Conservation (phyloP, 495 filamentous ascomycete species). For the Parathielavia hyrcaniae region DNA sequence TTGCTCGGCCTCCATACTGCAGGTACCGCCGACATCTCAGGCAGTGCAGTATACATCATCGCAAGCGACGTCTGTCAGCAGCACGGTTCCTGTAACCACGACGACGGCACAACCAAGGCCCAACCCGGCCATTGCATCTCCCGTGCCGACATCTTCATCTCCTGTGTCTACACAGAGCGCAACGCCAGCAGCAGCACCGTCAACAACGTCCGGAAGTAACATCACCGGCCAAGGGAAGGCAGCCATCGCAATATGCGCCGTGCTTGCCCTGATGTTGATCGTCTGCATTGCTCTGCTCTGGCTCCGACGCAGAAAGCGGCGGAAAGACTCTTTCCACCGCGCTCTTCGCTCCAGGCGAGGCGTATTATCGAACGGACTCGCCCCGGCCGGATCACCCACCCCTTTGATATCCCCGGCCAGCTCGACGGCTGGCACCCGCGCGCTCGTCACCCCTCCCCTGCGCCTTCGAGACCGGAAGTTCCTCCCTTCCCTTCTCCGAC, state of each 20-base stretch:
- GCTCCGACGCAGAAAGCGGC: slow-evolving; percentile 29
- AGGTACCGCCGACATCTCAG: slow-evolving; percentile 8
- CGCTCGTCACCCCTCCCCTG: slow-evolving; percentile 36
- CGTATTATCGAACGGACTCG: slow-evolving; percentile 10
- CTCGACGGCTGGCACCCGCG: slow-evolving; percentile 25
- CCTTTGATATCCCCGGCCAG: slow-evolving; percentile 36
- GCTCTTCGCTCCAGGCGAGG: slow-evolving; percentile 11
- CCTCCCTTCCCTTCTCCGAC: slow-evolving; percentile 35
- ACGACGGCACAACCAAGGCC: neutral
- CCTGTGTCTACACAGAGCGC: slow-evolving; percentile 9
- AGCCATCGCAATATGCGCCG: slow-evolving; percentile 40
- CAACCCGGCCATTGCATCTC: neutral
- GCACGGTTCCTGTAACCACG: neutral
- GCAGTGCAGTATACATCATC: neutral
- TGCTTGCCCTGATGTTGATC: slow-evolving; percentile 34
- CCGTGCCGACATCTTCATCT: neutral
- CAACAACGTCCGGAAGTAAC: slow-evolving; percentile 19
- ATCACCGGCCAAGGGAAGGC: slow-evolving; percentile 37
- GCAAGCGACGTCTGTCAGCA: neutral
- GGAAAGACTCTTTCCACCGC: slow-evolving; percentile 15
- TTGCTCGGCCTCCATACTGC: slow-evolving; percentile 13
- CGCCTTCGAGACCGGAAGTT: slow-evolving; percentile 41
- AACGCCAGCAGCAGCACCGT: slow-evolving; percentile 8
- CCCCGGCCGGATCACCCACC: slow-evolving; percentile 31
- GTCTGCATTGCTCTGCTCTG: slow-evolving; percentile 28